Evolutionary conservation across 768 basidiomycete genomes (phyloP), one percentile per base, ranked within the genome.

Genomic region (Serendipita sp.): DNA sequence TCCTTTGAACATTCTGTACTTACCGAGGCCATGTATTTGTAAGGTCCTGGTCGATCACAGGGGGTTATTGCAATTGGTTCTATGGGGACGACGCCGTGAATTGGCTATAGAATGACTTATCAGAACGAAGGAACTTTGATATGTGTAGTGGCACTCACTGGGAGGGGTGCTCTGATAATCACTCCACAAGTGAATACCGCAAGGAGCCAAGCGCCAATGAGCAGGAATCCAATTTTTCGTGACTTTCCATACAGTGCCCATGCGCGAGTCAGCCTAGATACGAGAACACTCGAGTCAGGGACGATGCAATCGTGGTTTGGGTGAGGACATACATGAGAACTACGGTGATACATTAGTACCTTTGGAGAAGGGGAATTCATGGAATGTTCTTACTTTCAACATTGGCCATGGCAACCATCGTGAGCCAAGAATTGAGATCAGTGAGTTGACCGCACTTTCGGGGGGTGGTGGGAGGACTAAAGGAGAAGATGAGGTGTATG

Each of bases 161-260:
- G 7, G 56, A 60, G 18, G 32, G 28, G 34, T 4, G 35, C 8
- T 30, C 35, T 60, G 35, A 60, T 35, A n/a, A 38, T n/a, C 8
- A 18, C 11, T 16, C 24, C 35, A 35, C 56, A 32, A 5, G 24
- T n/a, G 4, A 24, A 4, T 10, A 60, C 24, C 35, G 56, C 11
- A 11, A n/a, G 16, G 10, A 60, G 4, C 28, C 24, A 60, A 11
- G 32, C 56, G n/a, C 24, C 24, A 35, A 60, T 24, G 10, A 60
- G 11, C 16, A 60, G 24, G 56, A 60, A 28, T 10, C 56, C 56
- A n/a, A 60, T 37, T n/a, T 32, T 30, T 24, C 56, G 56, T n/a
- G 56, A 60, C 56, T 60, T 60, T 60, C 24, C 18, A 10, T 37
- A 60, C 35, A 60, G n/a, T 60, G 56, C 28, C 56, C 56, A 60